These are phyloP conservation scores for Leucocoprinus gongylophorus DNA, from an alignment of 1,284 basidiomycete species.

Conservation along the genomic window DNA sequence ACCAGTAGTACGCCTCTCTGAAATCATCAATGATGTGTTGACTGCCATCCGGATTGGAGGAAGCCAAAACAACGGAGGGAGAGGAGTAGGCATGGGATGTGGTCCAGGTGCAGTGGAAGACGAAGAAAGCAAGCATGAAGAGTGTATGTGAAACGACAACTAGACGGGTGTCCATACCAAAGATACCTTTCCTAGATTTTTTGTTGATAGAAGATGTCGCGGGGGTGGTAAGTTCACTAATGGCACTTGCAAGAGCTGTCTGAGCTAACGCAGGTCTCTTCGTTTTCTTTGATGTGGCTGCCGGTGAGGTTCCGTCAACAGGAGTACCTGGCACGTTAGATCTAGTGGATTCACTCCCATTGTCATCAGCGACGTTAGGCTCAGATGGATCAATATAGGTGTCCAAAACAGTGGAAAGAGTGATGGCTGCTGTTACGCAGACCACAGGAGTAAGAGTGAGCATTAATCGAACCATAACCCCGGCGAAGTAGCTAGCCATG, in stretches of 20 bases:
- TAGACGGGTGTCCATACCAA: slow-evolving; percentile 79
- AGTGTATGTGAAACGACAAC: slow-evolving; percentile 74
- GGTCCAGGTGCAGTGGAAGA: slow-evolving; percentile 95
- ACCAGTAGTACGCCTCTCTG: slow-evolving; percentile 99
- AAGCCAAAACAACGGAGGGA: slow-evolving; percentile 93
- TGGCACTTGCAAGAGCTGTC: slow-evolving; percentile 25
- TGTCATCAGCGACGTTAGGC: slow-evolving; percentile 42
- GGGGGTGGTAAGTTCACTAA: slow-evolving; percentile 41
- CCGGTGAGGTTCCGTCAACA: slow-evolving; percentile 25
- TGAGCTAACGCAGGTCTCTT: slow-evolving; percentile 46
- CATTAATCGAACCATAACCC: slow-evolving; percentile 98
- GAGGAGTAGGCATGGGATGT: slow-evolving; percentile 96
- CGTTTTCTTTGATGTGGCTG: slow-evolving; percentile 44
- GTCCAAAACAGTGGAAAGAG: slow-evolving; percentile 84
- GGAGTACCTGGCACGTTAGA: slow-evolving; percentile 17
- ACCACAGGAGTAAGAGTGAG: slow-evolving; percentile 89
- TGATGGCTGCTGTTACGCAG: slow-evolving; percentile 88
- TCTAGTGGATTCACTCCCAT: slow-evolving; percentile 22
- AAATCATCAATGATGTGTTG: slow-evolving; percentile 99
- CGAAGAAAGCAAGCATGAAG: slow-evolving; percentile 82
- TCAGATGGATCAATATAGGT: slow-evolving; percentile 77
- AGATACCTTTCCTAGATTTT: slow-evolving; percentile 57
- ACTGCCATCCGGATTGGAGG: slow-evolving; percentile 75
- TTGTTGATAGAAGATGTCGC: slow-evolving; percentile 33
- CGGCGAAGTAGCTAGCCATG: slow-evolving; percentile 96